phyloP scores from a whole-genome alignment of 78 protist genomes.

The Guillardia theta region DNA sequence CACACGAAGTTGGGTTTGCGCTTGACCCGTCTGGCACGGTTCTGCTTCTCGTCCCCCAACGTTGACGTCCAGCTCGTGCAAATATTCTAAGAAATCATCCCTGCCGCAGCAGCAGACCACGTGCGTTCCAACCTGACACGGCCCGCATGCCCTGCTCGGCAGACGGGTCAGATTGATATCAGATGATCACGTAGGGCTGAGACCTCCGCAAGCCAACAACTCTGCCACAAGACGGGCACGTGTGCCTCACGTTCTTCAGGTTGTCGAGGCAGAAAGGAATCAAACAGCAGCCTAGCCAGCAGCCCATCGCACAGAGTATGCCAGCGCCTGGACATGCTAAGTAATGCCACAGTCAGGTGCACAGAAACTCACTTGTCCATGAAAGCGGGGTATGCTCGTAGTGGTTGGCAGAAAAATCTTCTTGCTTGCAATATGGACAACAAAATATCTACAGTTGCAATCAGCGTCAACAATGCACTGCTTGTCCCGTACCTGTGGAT shows the following conservation, averaged over 20 bases:
- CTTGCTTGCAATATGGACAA: not conserved
- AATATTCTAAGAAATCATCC: not conserved
- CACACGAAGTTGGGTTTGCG: no score
- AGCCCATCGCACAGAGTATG: not conserved
- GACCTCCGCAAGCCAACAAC: not conserved
- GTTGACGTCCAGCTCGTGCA: no score
- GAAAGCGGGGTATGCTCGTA: not conserved
- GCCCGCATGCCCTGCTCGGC: not conserved
- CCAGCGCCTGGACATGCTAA: not conserved
- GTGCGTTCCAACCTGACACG: not conserved
- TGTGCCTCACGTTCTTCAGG: not conserved
- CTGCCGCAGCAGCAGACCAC: not conserved
- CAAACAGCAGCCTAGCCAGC: not conserved
- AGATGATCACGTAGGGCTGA: not conserved
- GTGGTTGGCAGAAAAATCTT: constrained; percentile 14
- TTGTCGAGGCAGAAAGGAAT: not conserved
- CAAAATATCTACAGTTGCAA: not conserved
- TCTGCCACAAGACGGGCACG: not conserved
- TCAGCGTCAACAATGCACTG: no score
- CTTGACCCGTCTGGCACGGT: no score
- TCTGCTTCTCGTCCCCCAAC: no score
- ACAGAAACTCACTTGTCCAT: not conserved
- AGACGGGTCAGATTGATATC: not conserved
- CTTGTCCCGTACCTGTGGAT: no score
- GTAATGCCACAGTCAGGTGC: not conserved